Evolutionary conservation across 331 rosid species (phyloP).

Genomic region (Spiraea crenata): DNA sequence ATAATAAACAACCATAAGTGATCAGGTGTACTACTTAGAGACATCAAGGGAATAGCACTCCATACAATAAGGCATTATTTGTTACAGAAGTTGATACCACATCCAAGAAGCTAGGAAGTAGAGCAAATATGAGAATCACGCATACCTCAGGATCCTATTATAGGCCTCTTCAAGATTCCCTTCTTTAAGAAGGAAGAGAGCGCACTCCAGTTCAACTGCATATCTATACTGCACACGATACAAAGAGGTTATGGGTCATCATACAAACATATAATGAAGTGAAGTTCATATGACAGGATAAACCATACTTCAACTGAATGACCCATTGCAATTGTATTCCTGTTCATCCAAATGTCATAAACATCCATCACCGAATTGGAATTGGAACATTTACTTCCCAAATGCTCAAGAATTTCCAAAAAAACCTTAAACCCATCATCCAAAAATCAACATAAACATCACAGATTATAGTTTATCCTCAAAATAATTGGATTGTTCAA

Average conservation of each 20-base stretch:
- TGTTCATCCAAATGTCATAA: conserved; percentile 64
- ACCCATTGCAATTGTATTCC: conserved; percentile 47
- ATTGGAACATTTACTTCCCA: conserved; percentile 22
- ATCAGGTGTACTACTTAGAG: too few species aligned
- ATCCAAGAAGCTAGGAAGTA: conserved; percentile 7
- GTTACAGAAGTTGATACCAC: conserved; percentile 7
- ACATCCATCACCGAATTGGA: conserved; percentile 42
- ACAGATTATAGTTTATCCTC: not conserved
- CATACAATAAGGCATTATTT: not conserved
- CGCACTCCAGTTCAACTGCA: conserved; percentile 56
- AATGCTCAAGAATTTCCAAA: conserved; percentile 54
- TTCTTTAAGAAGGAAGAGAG: conserved; percentile 49
- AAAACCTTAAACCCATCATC: conserved; percentile 41
- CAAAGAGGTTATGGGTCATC: conserved; percentile 11
- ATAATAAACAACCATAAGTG: too few species aligned
- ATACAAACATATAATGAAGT: not conserved
- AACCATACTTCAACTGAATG: conserved; percentile 55
- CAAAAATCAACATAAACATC: not conserved
- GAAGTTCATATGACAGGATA: not conserved
- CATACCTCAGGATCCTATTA: conserved; percentile 54
- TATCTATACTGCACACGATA: conserved; percentile 50
- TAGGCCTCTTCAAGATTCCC: conserved; percentile 54
- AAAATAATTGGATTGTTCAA: conserved; percentile 1
- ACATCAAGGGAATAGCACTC: not conserved
- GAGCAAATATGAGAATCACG: conserved; percentile 28